These are phyloP conservation scores for Sequoiadendron giganteum DNA, from an alignment of 75 land plant genomes.

Conservation along the genomic window DNA sequence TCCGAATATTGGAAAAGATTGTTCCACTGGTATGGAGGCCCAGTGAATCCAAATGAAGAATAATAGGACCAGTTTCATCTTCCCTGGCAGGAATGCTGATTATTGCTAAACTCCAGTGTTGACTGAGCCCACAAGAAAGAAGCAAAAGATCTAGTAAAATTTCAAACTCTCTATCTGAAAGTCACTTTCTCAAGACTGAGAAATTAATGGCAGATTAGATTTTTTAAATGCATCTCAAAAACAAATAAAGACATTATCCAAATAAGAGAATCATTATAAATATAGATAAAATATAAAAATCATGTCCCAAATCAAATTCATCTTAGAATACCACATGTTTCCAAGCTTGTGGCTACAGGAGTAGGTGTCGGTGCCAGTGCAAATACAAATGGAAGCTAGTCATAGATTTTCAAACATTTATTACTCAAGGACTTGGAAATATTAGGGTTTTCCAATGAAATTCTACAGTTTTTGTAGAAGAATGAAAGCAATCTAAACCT, in stretches of 20 bases:
- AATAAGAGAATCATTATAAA: background rate
- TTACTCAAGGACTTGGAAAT: background rate
- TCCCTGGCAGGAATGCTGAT: slow-evolving; percentile 67
- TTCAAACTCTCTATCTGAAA: background rate
- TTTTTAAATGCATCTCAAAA: background rate
- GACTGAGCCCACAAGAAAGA: slow-evolving; percentile 36
- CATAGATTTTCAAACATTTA: background rate
- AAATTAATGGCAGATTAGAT: background rate
- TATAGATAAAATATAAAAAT: background rate
- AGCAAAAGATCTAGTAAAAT: background rate
- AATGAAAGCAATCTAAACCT: too few species aligned
- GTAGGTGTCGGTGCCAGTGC: background rate
- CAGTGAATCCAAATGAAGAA: slow-evolving; percentile 93
- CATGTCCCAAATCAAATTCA: background rate
- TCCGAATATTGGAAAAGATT: slow-evolving; percentile 45
- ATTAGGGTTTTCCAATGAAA: background rate
- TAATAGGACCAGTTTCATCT: slow-evolving; percentile 58
- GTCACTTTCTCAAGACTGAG: background rate
- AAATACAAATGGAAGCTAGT: background rate
- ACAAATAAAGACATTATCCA: background rate
- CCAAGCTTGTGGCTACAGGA: background rate
- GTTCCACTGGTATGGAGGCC: slow-evolving; percentile 43
- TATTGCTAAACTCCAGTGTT: slow-evolving; percentile 94
- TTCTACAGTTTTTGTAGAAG: background rate
- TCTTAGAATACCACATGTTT: background rate